phyloP scores from a whole-genome alignment of 805 yeast species.

The Candida schatavii region DNA sequence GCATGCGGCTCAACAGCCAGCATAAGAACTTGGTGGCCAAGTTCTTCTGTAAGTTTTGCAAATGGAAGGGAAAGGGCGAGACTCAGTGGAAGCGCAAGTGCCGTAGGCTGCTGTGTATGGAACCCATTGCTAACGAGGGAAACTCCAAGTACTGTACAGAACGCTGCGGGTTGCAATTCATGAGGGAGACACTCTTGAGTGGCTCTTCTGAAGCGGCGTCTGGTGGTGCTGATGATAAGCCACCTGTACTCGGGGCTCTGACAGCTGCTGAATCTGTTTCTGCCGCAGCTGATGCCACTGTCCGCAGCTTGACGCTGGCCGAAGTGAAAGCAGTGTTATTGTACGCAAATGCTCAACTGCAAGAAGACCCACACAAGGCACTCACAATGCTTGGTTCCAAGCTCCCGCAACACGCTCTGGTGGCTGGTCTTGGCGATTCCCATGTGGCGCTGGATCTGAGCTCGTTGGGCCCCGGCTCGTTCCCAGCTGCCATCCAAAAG shows the following conservation, averaged over 20 bases:
- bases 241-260: no score
- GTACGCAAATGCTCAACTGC: not conserved
- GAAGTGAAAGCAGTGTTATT: not conserved
- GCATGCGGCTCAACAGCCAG: constrained; percentile 57
- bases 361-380: constrained; percentile 15
- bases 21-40: constrained; percentile 56
- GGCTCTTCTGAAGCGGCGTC: not conserved
- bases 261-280: constrained; percentile 8
- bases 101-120: constrained; percentile 53
- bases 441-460: constrained; percentile 15
- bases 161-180: constrained; percentile 61
- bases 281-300: constrained; percentile 14
- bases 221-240: not conserved
- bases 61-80: constrained; percentile 45
- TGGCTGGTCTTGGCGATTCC: no score
- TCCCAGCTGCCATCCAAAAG: constrained; percentile 16
- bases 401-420: constrained; percentile 44
- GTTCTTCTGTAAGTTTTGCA: constrained; percentile 75
- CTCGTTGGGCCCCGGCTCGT: constrained; percentile 1
- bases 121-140: constrained; percentile 44
- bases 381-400: constrained; percentile 25
- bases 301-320: not conserved
- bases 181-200: constrained; percentile 25
- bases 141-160: constrained; percentile 70
- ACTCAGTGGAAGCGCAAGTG: constrained; percentile 80